phyloP scores from a whole-genome alignment of 192 early-diverging fungal genomes.

The Spizellomyces sp. region DNA sequence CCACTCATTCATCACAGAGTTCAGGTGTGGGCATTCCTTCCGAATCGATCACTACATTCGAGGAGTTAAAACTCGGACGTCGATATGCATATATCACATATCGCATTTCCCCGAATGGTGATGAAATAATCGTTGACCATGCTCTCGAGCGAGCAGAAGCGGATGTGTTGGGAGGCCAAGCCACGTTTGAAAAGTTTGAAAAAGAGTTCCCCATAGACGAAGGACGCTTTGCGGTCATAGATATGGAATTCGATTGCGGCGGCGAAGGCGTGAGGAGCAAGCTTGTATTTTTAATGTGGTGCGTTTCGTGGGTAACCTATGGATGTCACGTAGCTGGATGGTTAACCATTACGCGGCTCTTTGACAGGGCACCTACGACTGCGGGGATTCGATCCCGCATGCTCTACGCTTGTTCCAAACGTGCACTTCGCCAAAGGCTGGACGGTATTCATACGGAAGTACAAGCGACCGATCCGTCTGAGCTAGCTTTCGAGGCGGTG shows the following conservation, averaged over 20 bases:
- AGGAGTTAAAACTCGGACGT: slow-evolving; percentile 12
- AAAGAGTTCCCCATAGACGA: slow-evolving; percentile 38
- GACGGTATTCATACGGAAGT: slow-evolving; percentile 75
- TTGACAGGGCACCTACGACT: slow-evolving; percentile 73
- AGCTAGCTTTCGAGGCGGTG: slow-evolving; percentile 71
- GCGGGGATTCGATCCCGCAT: slow-evolving; percentile 82
- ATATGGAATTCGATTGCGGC: slow-evolving; percentile 75
- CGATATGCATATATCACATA: slow-evolving; percentile 73
- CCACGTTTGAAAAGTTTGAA: slow-evolving; percentile 23
- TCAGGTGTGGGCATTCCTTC: no score
- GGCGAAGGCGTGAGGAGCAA: slow-evolving; percentile 77
- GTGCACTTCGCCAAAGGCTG: slow-evolving; percentile 70
- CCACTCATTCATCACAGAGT: no score
- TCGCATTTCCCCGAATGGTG: slow-evolving; percentile 67
- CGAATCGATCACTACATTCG: not conserved
- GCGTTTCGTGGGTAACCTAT: slow-evolving; percentile 17
- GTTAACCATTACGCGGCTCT: not conserved
- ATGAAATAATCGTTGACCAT: slow-evolving; percentile 62
- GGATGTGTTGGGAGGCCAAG: slow-evolving; percentile 42
- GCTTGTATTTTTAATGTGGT: slow-evolving; percentile 88
- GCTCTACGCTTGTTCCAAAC: slow-evolving; percentile 89
- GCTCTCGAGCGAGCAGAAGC: slow-evolving; percentile 22
- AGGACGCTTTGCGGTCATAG: slow-evolving; percentile 84
- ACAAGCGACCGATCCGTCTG: slow-evolving; percentile 82
- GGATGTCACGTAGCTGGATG: no score